Evolutionary conservation across 73 alveolate genomes (phyloP), one percentile per base, ranked within the genome.

Genomic region (Paramecium bursaria): DNA sequence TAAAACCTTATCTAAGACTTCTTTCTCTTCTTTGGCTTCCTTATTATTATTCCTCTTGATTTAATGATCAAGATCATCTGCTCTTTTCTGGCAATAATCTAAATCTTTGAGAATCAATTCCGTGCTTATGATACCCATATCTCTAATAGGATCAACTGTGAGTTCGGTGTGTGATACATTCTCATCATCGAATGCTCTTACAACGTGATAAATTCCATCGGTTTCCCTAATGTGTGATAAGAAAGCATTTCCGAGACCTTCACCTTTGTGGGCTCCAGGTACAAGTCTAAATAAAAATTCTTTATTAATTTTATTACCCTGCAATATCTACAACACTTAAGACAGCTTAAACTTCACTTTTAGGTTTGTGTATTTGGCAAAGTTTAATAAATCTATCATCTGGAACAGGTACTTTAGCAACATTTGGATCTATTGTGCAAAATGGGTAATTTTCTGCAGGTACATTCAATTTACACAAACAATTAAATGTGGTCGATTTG

Each of bases 371-470:
- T 51, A 79, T 79, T 79, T 79, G 44, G 25, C 80, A 50, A 49
- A 97, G 88, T 74, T 91, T 91, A 73, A 94, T 96, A 73, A 93
- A 96, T 74, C 99, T 91, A 5, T 86, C 91, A 74, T 97, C 99
- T 5, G 99, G 98, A 54, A 97, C 97, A 53, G 86, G 91, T 51
- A 95, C 98, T 90, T 95, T 96, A 26, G 99, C 99, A 35, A 90
- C 87, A 51, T 96, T 95, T 13, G 99, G 99, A 75, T 97, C 99
- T 22, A 95, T 96, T 23, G 99, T 97, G 91, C 99, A 96, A 91
- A 97, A 97, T 35, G 99, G 98, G 86, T 92, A 95, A 94, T 97
- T 97, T 87, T 96, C 99, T 30, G 99, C 99, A 1, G 99, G 98
- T 22, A 96, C 98, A 23, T 85, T 74, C 85, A 74, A 57, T 50